Evolutionary conservation across 495 filamentous ascomycete genomes (phyloP).

Genomic region (Aspergillus leporis): DNA sequence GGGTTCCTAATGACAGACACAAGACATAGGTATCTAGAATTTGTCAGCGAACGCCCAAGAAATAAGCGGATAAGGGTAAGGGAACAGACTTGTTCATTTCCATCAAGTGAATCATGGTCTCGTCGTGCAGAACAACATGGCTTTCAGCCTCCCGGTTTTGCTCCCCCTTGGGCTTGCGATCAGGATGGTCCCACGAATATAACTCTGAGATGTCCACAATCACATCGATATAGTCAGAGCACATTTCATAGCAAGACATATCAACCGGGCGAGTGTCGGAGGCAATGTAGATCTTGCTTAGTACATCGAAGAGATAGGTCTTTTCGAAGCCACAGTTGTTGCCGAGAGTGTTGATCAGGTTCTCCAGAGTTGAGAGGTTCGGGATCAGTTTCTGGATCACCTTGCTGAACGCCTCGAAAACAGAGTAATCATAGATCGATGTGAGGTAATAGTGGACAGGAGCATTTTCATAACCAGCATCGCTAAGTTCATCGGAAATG

Average conservation of each 20-base stretch:
- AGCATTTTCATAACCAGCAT: slow-evolving; percentile 87
- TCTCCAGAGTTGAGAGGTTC: slow-evolving; percentile 86
- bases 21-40: slow-evolving; percentile 60
- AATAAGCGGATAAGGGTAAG: neutral
- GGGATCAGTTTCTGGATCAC: slow-evolving; percentile 97
- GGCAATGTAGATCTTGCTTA: slow-evolving; percentile 97
- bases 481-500: slow-evolving; percentile 94
- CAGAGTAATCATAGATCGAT: slow-evolving; percentile 95
- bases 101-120: slow-evolving; percentile 80
- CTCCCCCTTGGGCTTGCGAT: slow-evolving; percentile 60
- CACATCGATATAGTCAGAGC: slow-evolving; percentile 95
- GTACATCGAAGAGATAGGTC: slow-evolving; percentile 93
- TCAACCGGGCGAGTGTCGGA: slow-evolving; percentile 91
- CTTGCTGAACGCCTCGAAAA: slow-evolving; percentile 97
- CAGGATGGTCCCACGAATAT: slow-evolving; percentile 72
- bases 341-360: slow-evolving; percentile 84
- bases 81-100: slow-evolving; percentile 82
- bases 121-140: slow-evolving; percentile 73
- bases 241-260: slow-evolving; percentile 93
- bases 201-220: slow-evolving; percentile 95
- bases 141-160: slow-evolving; percentile 77
- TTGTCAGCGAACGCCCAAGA: slow-evolving; percentile 10
- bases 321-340: slow-evolving; percentile 93
- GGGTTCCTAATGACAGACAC: slow-evolving; percentile 74
- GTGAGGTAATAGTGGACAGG: slow-evolving; percentile 92